phyloP scores from a whole-genome alignment of 2,329 filamentous ascomycete genomes.

The Exophiala viscosa region DNA sequence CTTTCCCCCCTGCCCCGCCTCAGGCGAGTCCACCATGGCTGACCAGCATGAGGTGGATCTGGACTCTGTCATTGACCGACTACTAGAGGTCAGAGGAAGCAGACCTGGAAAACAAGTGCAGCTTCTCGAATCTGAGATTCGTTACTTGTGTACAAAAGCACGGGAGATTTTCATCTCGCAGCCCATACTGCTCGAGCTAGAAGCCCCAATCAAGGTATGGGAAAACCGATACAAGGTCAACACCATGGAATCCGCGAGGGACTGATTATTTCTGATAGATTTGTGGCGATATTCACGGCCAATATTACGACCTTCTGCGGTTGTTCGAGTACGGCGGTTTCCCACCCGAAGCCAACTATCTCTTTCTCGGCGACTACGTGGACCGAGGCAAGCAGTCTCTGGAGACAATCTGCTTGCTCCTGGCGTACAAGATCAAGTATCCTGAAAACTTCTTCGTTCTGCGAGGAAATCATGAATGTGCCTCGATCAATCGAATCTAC shows the following conservation, averaged over 20 bases:
- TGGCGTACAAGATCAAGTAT: conserved; percentile 99
- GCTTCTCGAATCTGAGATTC: conserved; percentile 91
- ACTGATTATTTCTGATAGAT: conserved; percentile 59
- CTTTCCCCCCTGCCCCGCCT: conserved; percentile 21
- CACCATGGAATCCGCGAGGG: not conserved
- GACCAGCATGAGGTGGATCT: conserved; percentile 89
- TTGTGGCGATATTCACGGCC: conserved; percentile 97
- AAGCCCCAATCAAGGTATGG: conserved; percentile 96
- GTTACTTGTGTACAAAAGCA: conserved; percentile 95
- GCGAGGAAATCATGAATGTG: conserved; percentile 97
- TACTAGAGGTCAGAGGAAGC: conserved; percentile 96
- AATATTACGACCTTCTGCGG: conserved; percentile 96
- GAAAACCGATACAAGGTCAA: not conserved
- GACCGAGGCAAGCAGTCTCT: conserved; percentile 98
- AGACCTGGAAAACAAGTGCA: conserved; percentile 98
- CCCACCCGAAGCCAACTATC: conserved; percentile 97
- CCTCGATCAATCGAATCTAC: conserved; percentile 98
- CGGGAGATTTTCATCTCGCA: conserved; percentile 99
- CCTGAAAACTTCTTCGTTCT: conserved; percentile 99
- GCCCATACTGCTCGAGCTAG: conserved; percentile 93
- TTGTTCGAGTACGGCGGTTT: conserved; percentile 98
- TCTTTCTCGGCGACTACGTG: conserved; percentile 98
- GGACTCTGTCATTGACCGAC: conserved; percentile 98
- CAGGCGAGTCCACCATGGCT: conserved; percentile 56
- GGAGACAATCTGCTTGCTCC: conserved; percentile 93